A percentile compares a stretch with the other conserved stretches of the same genome.
Evolutionary conservation across 768 basidiomycete genomes (phyloP).

Genomic region (Amanita rimosa): DNA sequence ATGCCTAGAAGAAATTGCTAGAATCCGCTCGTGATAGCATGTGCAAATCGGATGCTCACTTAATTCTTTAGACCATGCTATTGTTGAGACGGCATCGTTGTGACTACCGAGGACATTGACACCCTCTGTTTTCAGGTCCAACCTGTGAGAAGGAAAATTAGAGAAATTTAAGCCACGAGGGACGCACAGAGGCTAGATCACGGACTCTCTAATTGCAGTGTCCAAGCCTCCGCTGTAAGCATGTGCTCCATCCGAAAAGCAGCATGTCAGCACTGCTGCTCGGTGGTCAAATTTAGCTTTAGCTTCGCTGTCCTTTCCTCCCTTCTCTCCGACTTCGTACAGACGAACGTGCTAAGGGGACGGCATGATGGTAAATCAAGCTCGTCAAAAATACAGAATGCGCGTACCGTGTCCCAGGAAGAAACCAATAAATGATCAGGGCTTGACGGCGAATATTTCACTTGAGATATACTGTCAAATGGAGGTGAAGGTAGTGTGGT

Average conservation of each 20-base stretch:
- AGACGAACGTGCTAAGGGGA: constrained; percentile 23
- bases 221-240: constrained; percentile 87
- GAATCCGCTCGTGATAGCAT: neutral
- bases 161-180: neutral
- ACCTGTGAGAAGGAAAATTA: constrained; percentile 27
- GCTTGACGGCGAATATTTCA: constrained; percentile 73
- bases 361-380: constrained; percentile 1
- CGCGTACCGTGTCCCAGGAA: constrained; percentile 75
- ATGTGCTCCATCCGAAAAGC: constrained; percentile 55
- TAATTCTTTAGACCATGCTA: constrained; percentile 32
- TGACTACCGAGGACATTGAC: constrained; percentile 72
- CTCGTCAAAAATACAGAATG: constrained; percentile 4
- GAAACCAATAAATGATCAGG: constrained; percentile 74
- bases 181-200: constrained; percentile 11
- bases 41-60: neutral
- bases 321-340: constrained; percentile 52
- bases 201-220: constrained; percentile 72
- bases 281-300: constrained; percentile 82
- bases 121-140: constrained; percentile 68
- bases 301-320: constrained; percentile 47
- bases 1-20: constrained; percentile 30
- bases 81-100: constrained; percentile 65
- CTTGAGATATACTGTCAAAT: constrained; percentile 74
- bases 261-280: constrained; percentile 78
- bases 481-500: constrained; percentile 41